A percentile compares a stretch with the other conserved stretches of the same genome.
phyloP scores from a whole-genome alignment of 495 filamentous ascomycete species.

The Annulohypoxylon bovei region DNA sequence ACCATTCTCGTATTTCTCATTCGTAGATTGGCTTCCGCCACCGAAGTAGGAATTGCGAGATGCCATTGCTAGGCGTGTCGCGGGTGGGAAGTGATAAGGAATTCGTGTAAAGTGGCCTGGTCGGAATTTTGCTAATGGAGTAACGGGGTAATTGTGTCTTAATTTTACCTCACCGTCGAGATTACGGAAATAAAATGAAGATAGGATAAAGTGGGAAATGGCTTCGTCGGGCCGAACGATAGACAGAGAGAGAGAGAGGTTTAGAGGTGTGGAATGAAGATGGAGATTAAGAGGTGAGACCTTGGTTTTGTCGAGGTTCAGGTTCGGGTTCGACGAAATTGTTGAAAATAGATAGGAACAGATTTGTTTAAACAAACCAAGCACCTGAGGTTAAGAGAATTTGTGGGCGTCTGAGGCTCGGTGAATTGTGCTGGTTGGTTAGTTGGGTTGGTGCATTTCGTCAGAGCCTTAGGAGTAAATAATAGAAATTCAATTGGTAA shows the following conservation, averaged over 20 bases:
- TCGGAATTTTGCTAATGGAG: slow-evolving; percentile 13
- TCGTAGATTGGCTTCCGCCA: slow-evolving; percentile 31
- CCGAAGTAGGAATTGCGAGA: slow-evolving; percentile 58
- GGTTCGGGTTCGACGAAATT: slow-evolving; percentile 29
- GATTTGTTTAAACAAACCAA: slow-evolving; percentile 24
- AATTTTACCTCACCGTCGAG: slow-evolving; percentile 7
- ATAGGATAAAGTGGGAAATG: background rate
- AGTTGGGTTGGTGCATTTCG: slow-evolving; percentile 43
- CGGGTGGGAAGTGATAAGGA: slow-evolving; percentile 5
- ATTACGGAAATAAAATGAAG: slow-evolving; percentile 27
- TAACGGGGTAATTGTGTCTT: slow-evolving; percentile 24
- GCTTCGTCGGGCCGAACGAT: slow-evolving; percentile 15
- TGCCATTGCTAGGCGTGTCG: slow-evolving; percentile 49
- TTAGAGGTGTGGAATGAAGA: background rate
- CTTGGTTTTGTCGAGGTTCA: slow-evolving; percentile 25
- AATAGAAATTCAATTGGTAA: slow-evolving; percentile 34
- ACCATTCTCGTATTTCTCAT: slow-evolving; percentile 54
- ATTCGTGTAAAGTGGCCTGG: slow-evolving; percentile 7
- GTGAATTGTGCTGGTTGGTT: slow-evolving; percentile 39
- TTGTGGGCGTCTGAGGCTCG: slow-evolving; percentile 36
- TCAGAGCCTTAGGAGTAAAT: slow-evolving; percentile 39
- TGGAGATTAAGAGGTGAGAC: slow-evolving; percentile 36
- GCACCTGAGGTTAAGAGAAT: slow-evolving; percentile 1
- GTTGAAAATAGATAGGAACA: slow-evolving; percentile 14
- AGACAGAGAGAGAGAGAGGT: background rate